These are phyloP conservation scores for Candida nanaspora DNA, from an alignment of 805 yeast genomes.

Conservation along the genomic window DNA sequence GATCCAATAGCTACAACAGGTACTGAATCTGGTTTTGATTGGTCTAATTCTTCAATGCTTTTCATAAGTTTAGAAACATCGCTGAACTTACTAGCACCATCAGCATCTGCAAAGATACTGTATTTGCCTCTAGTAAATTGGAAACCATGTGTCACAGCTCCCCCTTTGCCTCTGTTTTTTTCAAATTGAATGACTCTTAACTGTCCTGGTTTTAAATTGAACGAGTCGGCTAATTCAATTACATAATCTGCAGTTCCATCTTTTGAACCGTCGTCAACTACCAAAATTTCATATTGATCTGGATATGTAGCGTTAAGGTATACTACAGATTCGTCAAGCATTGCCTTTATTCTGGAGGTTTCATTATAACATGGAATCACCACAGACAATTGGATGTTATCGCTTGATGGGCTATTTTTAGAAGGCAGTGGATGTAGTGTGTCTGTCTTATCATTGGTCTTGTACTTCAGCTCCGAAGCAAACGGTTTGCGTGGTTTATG, in stretches of 20 bases:
- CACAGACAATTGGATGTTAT: conserved; percentile 54
- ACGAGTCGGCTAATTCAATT: conserved; percentile 46
- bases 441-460: conserved; percentile 35
- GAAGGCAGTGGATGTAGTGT: conserved; percentile 26
- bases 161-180: conserved; percentile 90
- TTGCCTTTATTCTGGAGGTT: conserved; percentile 55
- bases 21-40: conserved; percentile 10
- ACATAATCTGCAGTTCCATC: conserved; percentile 79
- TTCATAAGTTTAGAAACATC: conserved; percentile 52
- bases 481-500: conserved; percentile 56
- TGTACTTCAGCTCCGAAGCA: conserved; percentile 45
- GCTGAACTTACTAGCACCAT: conserved; percentile 83
- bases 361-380: conserved; percentile 96
- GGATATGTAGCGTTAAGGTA: conserved; percentile 32
- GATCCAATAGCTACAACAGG: conserved; percentile 83
- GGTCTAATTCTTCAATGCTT: conserved; percentile 27
- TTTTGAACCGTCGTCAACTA: conserved; percentile 87
- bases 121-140: conserved; percentile 65
- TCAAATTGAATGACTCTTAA: conserved; percentile 65
- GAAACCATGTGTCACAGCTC: conserved; percentile 94
- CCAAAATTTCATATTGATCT: conserved; percentile 61
- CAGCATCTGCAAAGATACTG: conserved; percentile 92
- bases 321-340: conserved; percentile 64
- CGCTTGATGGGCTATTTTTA: conserved; percentile 25
- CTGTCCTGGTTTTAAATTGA: conserved; percentile 45